Conservation (phyloP, 1,284 basidiomycete genomes). For the Meripilus lineatus region DNA sequence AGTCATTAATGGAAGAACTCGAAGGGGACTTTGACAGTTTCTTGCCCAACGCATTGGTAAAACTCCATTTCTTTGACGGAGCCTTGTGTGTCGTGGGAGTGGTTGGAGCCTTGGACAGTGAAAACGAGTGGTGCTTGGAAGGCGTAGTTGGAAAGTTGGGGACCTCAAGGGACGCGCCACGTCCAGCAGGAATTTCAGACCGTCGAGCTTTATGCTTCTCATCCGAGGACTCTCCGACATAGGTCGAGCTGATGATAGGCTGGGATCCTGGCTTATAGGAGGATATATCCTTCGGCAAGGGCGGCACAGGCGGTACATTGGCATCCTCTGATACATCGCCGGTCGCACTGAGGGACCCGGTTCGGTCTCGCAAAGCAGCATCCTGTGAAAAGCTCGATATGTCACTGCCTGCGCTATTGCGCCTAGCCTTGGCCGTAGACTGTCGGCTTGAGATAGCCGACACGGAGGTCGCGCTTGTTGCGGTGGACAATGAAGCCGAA, state of each 20-base stretch:
- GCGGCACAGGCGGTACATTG: slow-evolving; percentile 90
- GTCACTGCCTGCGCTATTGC: slow-evolving; percentile 86
- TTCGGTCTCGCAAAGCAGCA: slow-evolving; percentile 62
- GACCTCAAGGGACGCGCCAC: slow-evolving; percentile 49
- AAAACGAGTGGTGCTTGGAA: slow-evolving; percentile 24
- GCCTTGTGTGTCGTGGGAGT: slow-evolving; percentile 46
- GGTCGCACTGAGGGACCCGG: slow-evolving; percentile 50
- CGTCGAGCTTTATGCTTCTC: slow-evolving; percentile 22
- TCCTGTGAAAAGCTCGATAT: slow-evolving; percentile 71
- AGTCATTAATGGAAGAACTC: slow-evolving; percentile 47
- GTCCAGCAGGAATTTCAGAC: slow-evolving; percentile 31
- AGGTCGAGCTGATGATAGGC: slow-evolving; percentile 45
- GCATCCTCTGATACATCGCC: slow-evolving; percentile 57
- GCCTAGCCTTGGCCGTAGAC: slow-evolving; percentile 50
- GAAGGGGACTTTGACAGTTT: slow-evolving; percentile 67
- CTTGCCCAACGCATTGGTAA: slow-evolving; percentile 85
- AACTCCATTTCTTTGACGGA: slow-evolving; percentile 94
- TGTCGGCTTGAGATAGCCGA: slow-evolving; percentile 63
- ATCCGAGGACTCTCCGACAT: slow-evolving; percentile 24
- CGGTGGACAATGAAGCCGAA: slow-evolving; percentile 72
- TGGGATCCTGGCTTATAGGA: slow-evolving; percentile 56
- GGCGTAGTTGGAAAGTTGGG: slow-evolving; percentile 31
- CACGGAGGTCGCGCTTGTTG: slow-evolving; percentile 72
- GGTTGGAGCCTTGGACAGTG: slow-evolving; percentile 27
- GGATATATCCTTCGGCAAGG: slow-evolving; percentile 88